Percentiles rank a stretch among this genome's conserved stretches.
Evolutionary conservation across 257 asterid genomes (phyloP).

Genomic region (Solanum lycopersicoides): DNA sequence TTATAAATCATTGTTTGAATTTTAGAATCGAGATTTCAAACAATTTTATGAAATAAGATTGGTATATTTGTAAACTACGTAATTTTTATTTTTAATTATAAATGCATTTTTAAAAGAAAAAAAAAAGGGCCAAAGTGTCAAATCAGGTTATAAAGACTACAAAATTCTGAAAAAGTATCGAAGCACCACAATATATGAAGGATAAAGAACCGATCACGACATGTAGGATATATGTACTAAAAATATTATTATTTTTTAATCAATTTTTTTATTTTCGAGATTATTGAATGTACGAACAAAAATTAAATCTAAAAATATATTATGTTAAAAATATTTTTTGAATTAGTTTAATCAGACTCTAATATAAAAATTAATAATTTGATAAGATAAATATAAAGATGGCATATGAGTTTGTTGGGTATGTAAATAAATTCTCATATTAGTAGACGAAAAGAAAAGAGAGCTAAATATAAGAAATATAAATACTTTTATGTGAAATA

Average conservation of each 20-base stretch:
- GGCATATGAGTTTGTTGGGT: neutral
- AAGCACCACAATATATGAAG: neutral
- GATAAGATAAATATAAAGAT: neutral
- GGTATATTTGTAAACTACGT: no score
- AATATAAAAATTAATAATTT: neutral
- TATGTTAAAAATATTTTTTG: neutral
- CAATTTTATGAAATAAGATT: no score
- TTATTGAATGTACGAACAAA: neutral
- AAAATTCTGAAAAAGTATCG: neutral
- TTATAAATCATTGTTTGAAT: neutral
- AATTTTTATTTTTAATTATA: no score
- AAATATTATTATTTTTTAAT: neutral
- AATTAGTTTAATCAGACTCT: neutral
- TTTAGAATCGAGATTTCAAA: neutral
- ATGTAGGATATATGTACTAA: neutral
- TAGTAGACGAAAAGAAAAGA: neutral
- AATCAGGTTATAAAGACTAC: neutral
- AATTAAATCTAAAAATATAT: neutral
- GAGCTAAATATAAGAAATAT: neutral
- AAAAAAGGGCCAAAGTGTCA: neutral
- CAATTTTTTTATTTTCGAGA: neutral
- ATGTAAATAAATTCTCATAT: neutral
- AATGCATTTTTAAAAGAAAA: no score
- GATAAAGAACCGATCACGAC: neutral
- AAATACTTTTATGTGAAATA: neutral